These are phyloP conservation scores for Camelina hispida DNA, from an alignment of 345 rosid species.

Conservation along the genomic window DNA sequence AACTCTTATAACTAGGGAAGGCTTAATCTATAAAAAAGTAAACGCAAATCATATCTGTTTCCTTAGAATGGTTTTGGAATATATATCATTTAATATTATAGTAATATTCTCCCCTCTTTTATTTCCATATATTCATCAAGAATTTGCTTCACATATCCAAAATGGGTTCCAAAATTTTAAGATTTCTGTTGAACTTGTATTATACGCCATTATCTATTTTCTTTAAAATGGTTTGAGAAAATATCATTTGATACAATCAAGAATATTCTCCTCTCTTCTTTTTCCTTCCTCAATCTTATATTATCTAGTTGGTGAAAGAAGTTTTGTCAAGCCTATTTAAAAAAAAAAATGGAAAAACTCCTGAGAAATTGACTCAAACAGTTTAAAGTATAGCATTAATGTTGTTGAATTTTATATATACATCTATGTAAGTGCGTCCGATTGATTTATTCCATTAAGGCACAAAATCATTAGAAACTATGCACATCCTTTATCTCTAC, in stretches of 20 bases:
- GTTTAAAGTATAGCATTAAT: not conserved
- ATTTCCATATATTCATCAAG: not conserved
- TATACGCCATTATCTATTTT: not conserved
- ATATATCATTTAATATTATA: not conserved
- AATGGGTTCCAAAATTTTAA: too few relatives aligned
- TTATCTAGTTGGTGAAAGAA: conserved; percentile 15
- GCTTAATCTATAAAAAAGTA: conserved; percentile 14
- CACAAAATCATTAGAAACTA: conserved; percentile 32
- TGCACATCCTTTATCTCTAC: conserved; percentile 25
- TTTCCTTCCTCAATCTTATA: not conserved
- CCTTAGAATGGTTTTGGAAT: not conserved
- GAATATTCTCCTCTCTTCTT: conserved; percentile 4
- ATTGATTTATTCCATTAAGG: conserved; percentile 13
- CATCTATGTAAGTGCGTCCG: conserved; percentile 20
- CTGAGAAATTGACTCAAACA: not conserved
- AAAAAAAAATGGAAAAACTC: not conserved
- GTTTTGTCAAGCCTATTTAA: not conserved
- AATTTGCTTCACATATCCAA: not conserved
- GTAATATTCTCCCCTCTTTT: conserved; percentile 2
- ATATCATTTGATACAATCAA: conserved; percentile 21
- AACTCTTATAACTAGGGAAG: conserved; percentile 13
- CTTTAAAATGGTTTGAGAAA: not conserved
- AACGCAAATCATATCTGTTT: conserved; percentile 7
- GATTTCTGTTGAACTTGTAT: not conserved
- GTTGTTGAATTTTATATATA: conserved; percentile 14